Percentiles rank a stretch among this genome's conserved stretches.
Evolutionary conservation across 176 grass and related monocot genomes (phyloP).

Genomic region (Rhynchospora breviuscula): DNA sequence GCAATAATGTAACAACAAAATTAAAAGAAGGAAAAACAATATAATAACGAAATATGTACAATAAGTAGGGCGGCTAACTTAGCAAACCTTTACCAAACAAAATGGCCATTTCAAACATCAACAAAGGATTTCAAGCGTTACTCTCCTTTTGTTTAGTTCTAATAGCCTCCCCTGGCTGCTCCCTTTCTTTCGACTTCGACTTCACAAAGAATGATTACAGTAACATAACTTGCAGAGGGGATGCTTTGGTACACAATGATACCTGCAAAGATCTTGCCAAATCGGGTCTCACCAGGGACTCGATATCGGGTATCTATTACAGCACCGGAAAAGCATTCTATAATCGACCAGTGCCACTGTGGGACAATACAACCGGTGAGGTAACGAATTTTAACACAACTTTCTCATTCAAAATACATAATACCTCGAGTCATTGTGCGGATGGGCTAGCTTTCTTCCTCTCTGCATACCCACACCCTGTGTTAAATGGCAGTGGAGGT

Average conservation of each 20-base stretch:
- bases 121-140: background rate
- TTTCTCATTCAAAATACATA: slow-evolving; percentile 25
- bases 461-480: slow-evolving; percentile 3
- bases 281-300: slow-evolving; percentile 10
- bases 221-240: slow-evolving; percentile 5
- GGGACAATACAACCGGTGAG: slow-evolving; percentile 12
- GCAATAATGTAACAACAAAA: too few relatives aligned
- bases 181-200: slow-evolving; percentile 34
- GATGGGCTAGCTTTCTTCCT: slow-evolving; percentile 43
- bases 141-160: background rate
- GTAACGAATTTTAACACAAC: slow-evolving; percentile 21
- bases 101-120: background rate
- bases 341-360: slow-evolving; percentile 11
- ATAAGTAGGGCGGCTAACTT: background rate
- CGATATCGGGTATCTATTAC: background rate
- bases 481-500: background rate
- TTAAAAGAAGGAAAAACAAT: too few relatives aligned
- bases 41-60: background rate
- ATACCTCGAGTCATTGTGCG: background rate
- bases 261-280: background rate
- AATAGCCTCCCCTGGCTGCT: background rate
- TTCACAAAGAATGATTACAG: background rate
- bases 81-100: background rate
- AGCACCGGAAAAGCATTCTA: slow-evolving; percentile 10
- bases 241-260: slow-evolving; percentile 13